phyloP scores from a whole-genome alignment of 805 yeast genomes.

The Ogataea methanolica region DNA sequence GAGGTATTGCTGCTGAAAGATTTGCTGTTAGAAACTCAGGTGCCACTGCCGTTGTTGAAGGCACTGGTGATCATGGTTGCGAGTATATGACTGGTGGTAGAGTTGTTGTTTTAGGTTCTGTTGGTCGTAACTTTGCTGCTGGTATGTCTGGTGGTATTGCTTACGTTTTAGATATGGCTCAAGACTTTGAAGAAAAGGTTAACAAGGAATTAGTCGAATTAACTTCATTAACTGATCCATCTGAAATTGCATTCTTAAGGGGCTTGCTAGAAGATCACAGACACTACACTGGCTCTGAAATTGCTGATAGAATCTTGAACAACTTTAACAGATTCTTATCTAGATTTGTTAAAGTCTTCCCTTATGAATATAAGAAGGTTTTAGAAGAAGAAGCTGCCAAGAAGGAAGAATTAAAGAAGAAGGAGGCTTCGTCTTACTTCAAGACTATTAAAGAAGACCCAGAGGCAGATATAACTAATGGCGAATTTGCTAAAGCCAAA shows the following conservation, averaged over 20 bases:
- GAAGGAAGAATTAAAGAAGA: slow-evolving; percentile 58
- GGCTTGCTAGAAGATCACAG: slow-evolving; percentile 93
- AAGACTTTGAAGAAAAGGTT: slow-evolving; percentile 77
- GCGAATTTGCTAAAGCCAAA: slow-evolving; percentile 64
- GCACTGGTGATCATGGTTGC: slow-evolving; percentile 98
- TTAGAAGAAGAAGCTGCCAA: slow-evolving; percentile 69
- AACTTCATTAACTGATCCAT: slow-evolving; percentile 71
- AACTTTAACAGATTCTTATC: slow-evolving; percentile 88
- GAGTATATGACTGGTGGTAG: slow-evolving; percentile 99
- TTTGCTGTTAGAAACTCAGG: slow-evolving; percentile 98
- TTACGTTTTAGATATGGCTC: slow-evolving; percentile 91
- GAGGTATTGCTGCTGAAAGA: slow-evolving; percentile 98
- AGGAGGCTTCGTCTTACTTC: slow-evolving; percentile 62
- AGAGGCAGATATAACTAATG: slow-evolving; percentile 82
- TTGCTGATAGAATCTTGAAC: slow-evolving; percentile 75
- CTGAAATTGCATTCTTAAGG: slow-evolving; percentile 90
- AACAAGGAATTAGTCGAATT: slow-evolving; percentile 81
- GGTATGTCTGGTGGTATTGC: slow-evolving; percentile 99
- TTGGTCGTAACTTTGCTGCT: slow-evolving; percentile 92
- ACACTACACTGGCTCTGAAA: slow-evolving; percentile 88
- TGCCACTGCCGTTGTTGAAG: slow-evolving; percentile 94
- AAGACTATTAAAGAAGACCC: slow-evolving; percentile 77
- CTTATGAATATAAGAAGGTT: slow-evolving; percentile 86
- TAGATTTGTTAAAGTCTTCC: slow-evolving; percentile 89
- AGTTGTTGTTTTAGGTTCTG: slow-evolving; percentile 84